A percentile compares a stretch with the other conserved stretches of the same genome.
Conservation (phyloP, 1,284 basidiomycete species). For the Ceratobasidium sp. region DNA sequence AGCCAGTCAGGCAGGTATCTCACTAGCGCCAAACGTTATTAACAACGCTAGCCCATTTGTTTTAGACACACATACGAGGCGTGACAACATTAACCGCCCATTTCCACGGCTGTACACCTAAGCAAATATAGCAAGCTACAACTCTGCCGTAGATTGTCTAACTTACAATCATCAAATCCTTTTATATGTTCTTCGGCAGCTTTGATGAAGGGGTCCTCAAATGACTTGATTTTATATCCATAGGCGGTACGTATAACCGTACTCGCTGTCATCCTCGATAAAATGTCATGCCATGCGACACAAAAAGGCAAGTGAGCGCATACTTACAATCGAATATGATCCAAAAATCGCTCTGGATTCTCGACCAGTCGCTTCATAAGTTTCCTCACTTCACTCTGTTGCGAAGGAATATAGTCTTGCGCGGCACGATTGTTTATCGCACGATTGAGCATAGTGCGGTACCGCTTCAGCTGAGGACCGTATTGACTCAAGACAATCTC, state of each 20-base stretch:
- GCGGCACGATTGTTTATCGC: constrained; percentile 1
- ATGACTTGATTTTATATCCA: neutral
- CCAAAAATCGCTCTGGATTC: too few relatives aligned
- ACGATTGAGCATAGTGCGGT: constrained; percentile 1
- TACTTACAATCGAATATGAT: too few relatives aligned
- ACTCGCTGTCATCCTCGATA: neutral
- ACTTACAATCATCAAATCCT: neutral
- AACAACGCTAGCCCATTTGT: neutral
- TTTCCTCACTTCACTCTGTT: too few relatives aligned
- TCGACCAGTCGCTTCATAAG: too few relatives aligned
- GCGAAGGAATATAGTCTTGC: too few relatives aligned
- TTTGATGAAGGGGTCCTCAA: neutral
- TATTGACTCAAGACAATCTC: constrained; percentile 1
- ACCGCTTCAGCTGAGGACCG: constrained; percentile 6
- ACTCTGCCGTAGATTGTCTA: neutral
- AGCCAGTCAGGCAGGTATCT: constrained; percentile 19
- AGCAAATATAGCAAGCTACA: neutral
- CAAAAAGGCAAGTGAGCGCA: neutral
- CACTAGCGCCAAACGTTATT: neutral
- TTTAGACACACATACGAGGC: neutral
- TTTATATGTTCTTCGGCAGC: neutral
- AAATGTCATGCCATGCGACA: neutral
- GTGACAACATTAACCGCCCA: constrained; percentile 8
- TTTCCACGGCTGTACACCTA: neutral
- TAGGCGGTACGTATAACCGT: neutral